These are phyloP conservation scores for Paraconiothyrium brasiliense DNA, from an alignment of 2,329 filamentous ascomycete genomes.

Conservation along the genomic window DNA sequence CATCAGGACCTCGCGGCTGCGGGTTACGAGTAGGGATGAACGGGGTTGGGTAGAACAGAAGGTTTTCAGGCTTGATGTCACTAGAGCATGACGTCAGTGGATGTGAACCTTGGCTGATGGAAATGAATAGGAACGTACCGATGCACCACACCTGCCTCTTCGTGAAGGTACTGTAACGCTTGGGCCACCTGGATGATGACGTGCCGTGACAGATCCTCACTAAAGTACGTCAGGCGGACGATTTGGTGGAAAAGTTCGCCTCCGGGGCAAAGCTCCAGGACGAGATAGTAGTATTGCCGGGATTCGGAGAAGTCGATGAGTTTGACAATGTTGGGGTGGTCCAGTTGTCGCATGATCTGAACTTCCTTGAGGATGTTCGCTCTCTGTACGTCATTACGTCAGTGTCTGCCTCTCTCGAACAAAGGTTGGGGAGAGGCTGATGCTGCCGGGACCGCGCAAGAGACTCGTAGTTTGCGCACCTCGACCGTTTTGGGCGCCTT, in stretches of 20 bases:
- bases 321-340: slow-evolving; percentile 95
- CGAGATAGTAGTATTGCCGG: slow-evolving; percentile 95
- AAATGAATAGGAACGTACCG: slow-evolving; percentile 68
- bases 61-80: slow-evolving; percentile 98
- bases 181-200: slow-evolving; percentile 96
- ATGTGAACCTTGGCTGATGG: slow-evolving; percentile 13
- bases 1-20: slow-evolving; percentile 82
- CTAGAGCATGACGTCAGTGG: slow-evolving; percentile 62
- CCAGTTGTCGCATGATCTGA: slow-evolving; percentile 96
- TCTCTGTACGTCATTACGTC: slow-evolving; percentile 68
- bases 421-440: slow-evolving; percentile 25
- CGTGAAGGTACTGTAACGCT: slow-evolving; percentile 91
- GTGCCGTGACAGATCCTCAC: slow-evolving; percentile 91
- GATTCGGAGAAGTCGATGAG: slow-evolving; percentile 95
- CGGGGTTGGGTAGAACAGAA: slow-evolving; percentile 88
- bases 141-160: slow-evolving; percentile 94
- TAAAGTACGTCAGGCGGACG: slow-evolving; percentile 97
- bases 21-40: slow-evolving; percentile 82
- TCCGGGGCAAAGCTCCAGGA: slow-evolving; percentile 92
- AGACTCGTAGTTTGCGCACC: slow-evolving; percentile 69
- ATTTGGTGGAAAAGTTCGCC: slow-evolving; percentile 99
- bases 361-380: slow-evolving; percentile 99
- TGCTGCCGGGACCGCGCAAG: slow-evolving; percentile 43
- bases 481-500: slow-evolving; percentile 89
- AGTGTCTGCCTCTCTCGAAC: slow-evolving; percentile 47